A percentile compares a stretch with the other conserved stretches of the same genome.
Conservation (phyloP, 23 red algal species). For the Pyropia haitanensis region DNA sequence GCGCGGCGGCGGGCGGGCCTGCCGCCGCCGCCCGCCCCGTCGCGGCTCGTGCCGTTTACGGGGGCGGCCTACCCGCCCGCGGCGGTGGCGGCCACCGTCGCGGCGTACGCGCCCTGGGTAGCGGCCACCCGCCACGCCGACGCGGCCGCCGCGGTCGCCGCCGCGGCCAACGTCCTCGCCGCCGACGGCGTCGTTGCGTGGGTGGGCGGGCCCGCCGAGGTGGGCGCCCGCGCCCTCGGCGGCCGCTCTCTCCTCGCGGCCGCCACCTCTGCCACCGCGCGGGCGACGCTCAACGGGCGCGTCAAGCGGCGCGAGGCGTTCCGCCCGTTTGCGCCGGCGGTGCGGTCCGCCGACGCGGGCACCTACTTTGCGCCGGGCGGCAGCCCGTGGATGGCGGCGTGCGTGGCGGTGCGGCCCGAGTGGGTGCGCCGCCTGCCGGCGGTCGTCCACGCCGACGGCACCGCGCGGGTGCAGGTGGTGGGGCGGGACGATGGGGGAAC, state of each 20-base stretch:
- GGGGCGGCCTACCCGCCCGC: constrained; percentile 28
- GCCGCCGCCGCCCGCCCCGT: neutral
- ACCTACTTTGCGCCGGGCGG: constrained; percentile 15
- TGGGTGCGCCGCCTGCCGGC: neutral
- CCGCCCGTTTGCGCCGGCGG: constrained; percentile 75
- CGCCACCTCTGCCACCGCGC: constrained; percentile 15
- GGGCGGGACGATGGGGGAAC: neutral
- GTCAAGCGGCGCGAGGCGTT: constrained; percentile 78
- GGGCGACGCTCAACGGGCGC: constrained; percentile 25
- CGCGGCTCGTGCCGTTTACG: constrained; percentile 25
- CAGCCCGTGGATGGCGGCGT: constrained; percentile 8
- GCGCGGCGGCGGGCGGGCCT: neutral
- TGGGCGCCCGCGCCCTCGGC: constrained; percentile 79
- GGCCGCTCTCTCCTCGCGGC: constrained; percentile 76
- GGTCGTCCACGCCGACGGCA: constrained; percentile 29
- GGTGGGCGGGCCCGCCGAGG: constrained; percentile 60
- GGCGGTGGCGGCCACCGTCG: constrained; percentile 24
- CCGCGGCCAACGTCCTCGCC: constrained; percentile 33
- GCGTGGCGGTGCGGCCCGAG: neutral
- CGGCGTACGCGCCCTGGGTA: constrained; percentile 34
- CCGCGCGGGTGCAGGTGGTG: constrained; percentile 22
- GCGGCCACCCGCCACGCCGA: neutral
- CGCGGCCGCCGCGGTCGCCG: neutral
- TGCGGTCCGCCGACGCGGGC: constrained; percentile 20
- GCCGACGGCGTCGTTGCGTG: constrained; percentile 43